Evolutionary conservation across 331 rosid genomes (phyloP), one percentile per base, ranked within the genome.

Genomic region (Rosa hybrid): DNA sequence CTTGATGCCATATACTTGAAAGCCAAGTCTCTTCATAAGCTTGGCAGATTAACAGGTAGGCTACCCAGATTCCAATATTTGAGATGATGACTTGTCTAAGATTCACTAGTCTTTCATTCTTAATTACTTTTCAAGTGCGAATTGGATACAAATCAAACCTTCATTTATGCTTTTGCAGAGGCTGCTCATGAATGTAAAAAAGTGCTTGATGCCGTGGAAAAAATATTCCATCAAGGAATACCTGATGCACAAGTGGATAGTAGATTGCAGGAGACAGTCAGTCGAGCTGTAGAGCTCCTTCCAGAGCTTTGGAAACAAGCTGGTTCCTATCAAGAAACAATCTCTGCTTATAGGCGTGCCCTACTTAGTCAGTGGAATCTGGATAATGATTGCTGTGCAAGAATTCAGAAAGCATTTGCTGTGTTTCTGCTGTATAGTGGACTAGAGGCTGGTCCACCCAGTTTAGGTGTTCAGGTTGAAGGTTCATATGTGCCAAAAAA

Each of bases 1-100:
- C 94, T 96, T 81, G 99, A 96, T 87, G 99, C 97, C 91, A 91
- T 96, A 83, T 96, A 90, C 90, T 88, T 96, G 81, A 96, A 96
- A 88, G 88, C 96, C 81, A 91, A 92, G 86, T 96, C 99, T 78
- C 97, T 90, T 78, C 99, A 96, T 81, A 96, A 92, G 88, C 87
- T 96, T 25, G 94, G 97, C 83, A 91, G 86, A 86, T 83, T 90
- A 77, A 81, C 77, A 54, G 99, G 99, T 93, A 89, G 68, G 21
- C 56, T 74, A 46, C 71, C 54, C 46, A 16, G 34, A 38, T 56
- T 74, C 10, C 72, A 39, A 42, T 30, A 39, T 71, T 51, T 70
- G 11, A 71, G 71, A 9, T 27, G 72, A 50, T 20, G 17, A 63
- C 76, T 60, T 25, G 30, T 44, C 7, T 53, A 62, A 77, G 68